These are phyloP conservation scores for Paspalum vaginatum DNA, from an alignment of 176 grass and related monocot genomes.

Conservation along the genomic window DNA sequence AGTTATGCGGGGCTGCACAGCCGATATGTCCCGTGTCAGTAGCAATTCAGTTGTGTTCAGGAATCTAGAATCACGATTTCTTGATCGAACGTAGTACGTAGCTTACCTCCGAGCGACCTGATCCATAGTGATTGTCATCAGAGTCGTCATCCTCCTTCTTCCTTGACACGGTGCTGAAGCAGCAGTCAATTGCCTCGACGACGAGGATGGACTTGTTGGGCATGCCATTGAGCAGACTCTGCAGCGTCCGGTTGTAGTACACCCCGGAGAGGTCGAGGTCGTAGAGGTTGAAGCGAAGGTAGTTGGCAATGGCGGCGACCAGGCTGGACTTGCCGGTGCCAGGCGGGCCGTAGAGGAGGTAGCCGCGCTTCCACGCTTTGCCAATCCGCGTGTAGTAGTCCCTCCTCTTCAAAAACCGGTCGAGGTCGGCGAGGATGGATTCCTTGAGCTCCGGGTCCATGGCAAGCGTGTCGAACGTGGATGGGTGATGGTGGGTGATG, in stretches of 20 bases:
- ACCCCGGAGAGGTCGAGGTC: conserved; percentile 32
- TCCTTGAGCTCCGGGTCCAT: conserved; percentile 32
- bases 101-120: neutral
- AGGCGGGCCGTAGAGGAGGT: conserved; percentile 44
- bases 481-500: conserved; percentile 26
- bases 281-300: conserved; percentile 37
- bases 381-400: conserved; percentile 40
- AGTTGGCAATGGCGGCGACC: conserved; percentile 46
- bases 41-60: neutral
- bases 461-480: conserved; percentile 45
- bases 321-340: conserved; percentile 46
- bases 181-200: conserved; percentile 32
- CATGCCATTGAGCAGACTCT: conserved; percentile 30
- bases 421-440: conserved; percentile 40
- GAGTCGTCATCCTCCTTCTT: neutral
- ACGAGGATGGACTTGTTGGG: conserved; percentile 29
- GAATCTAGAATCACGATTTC: neutral
- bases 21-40: neutral
- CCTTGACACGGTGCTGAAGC: conserved; percentile 19
- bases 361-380: conserved; percentile 61
- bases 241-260: neutral
- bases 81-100: neutral
- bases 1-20: neutral
- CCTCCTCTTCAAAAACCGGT: conserved; percentile 20
- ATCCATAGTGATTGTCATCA: neutral